A percentile compares a stretch with the other conserved stretches of the same genome.
These are phyloP conservation scores for Yueomyces sp. DNA, from an alignment of 805 yeast genomes.

Conservation along the genomic window DNA sequence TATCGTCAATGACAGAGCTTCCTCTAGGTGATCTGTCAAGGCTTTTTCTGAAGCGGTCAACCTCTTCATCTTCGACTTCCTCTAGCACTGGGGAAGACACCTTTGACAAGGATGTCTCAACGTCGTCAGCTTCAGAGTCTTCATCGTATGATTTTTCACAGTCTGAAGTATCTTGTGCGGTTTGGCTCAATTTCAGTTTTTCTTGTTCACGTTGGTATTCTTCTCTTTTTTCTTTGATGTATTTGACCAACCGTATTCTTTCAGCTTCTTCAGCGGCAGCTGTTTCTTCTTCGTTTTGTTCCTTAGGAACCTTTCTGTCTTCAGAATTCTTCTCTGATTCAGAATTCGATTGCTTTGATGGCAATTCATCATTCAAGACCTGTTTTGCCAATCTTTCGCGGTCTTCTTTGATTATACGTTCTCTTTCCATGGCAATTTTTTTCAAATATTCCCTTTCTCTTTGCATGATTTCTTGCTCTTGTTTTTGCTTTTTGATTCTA, in stretches of 20 bases:
- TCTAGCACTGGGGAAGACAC: slow-evolving; percentile 15
- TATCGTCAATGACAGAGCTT: slow-evolving; percentile 19
- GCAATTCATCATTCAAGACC: not conserved
- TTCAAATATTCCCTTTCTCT: not conserved
- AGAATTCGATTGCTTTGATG: no score
- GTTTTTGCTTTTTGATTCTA: not conserved
- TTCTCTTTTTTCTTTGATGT: not conserved
- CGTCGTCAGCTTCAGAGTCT: no score
- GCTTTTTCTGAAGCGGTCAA: slow-evolving; percentile 14
- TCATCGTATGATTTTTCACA: not conserved
- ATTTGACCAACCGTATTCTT: not conserved
- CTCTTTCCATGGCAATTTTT: not conserved
- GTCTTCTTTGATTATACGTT: not conserved
- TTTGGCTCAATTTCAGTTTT: not conserved
- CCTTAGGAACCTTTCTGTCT: not conserved
- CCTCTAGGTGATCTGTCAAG: slow-evolving; percentile 14
- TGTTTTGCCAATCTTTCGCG: not conserved
- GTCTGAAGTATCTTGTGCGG: not conserved
- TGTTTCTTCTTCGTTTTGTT: not conserved
- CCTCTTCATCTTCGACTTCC: slow-evolving; percentile 24
- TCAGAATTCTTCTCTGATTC: no score
- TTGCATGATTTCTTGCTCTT: not conserved
- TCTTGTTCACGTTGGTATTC: not conserved
- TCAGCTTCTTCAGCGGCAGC: not conserved
- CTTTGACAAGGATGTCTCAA: not conserved